Evolutionary conservation across 352 stramenopile genomes (phyloP), one percentile per base, ranked within the genome.

Genomic region (Phytophthora pistaciae): DNA sequence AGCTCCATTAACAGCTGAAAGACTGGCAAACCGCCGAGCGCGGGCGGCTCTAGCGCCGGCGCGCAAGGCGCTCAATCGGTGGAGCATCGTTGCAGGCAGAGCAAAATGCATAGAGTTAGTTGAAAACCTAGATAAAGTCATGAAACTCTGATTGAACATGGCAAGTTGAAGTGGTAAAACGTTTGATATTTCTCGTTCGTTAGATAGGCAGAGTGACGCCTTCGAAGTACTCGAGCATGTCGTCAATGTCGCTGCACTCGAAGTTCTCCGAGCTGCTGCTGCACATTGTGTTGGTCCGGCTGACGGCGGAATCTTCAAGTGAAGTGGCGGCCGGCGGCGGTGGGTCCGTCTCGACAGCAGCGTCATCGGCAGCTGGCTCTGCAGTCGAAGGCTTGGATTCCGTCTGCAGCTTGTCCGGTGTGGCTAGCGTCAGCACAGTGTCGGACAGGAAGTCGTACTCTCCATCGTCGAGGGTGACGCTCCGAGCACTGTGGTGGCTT

Each of bases 141-240:
- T 25, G 50, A 71, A 59, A 42, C 31, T 54, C 40, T 10, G 4
- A 52, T 50, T 6, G 4, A 53, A n/a, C 48, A 63, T 63, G n/a
- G n/a, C n/a, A 66, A 65, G 53, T 54, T 65, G 60, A 64, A 44
- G 31, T 53, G 11, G 38, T 31, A 8, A 8, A 29, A 31, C 27
- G 21, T 38, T 27, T 16, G 42, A 49, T 68, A 21, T 3, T 23
- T 48, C 8, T 49, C 5, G n/a, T n/a, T n/a, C n/a, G 13, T 80
- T 78, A 91, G 46, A 92, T 80, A n/a, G 83, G 81, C 36, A 93
- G 60, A 1, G 75, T 85, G 18, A 94, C 75, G 57, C 74, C 75
- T 66, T 92, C 81, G 72, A 92, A 92, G 73, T 90, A 94, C 64
- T 92, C 87, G 50, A 91, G 75, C 77, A 94, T 82, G 48, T 90